Evolutionary conservation across 495 filamentous ascomycete species (phyloP).

Genomic region (Lindgomyces ingoldianus): DNA sequence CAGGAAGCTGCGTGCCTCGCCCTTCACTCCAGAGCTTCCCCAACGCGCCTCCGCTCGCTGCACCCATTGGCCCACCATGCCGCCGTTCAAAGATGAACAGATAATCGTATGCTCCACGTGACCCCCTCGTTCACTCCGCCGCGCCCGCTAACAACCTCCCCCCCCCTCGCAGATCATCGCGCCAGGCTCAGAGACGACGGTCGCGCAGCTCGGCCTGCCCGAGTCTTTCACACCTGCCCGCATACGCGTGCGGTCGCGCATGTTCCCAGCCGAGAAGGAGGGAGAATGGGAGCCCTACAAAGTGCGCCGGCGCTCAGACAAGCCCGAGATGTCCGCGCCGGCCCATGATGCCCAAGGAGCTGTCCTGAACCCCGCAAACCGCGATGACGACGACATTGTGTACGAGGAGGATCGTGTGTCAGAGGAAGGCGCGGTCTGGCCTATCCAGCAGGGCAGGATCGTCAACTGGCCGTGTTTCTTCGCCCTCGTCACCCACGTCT

Average conservation of each 20-base stretch:
- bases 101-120: slow-evolving; percentile 57
- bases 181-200: slow-evolving; percentile 88
- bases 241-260: slow-evolving; percentile 80
- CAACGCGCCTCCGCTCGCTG: slow-evolving; percentile 19
- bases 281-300: slow-evolving; percentile 83
- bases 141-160: slow-evolving; percentile 28
- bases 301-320: slow-evolving; percentile 63
- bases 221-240: slow-evolving; percentile 87
- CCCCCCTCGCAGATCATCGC: slow-evolving; percentile 69
- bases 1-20: slow-evolving; percentile 3
- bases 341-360: not conserved
- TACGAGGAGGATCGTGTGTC: slow-evolving; percentile 87
- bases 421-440: slow-evolving; percentile 85
- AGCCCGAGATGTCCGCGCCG: slow-evolving; percentile 26
- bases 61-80: slow-evolving; percentile 52
- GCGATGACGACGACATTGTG: slow-evolving; percentile 46
- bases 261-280: slow-evolving; percentile 81
- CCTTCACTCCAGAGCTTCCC: no score
- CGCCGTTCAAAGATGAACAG: slow-evolving; percentile 76
- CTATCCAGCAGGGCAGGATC: slow-evolving; percentile 80
- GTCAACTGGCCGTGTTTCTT: slow-evolving; percentile 88
- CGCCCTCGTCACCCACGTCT: slow-evolving; percentile 82
- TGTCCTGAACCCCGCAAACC: slow-evolving; percentile 14
- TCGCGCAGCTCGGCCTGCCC: slow-evolving; percentile 88
- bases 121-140: slow-evolving; percentile 4